phyloP scores from a whole-genome alignment of 495 filamentous ascomycete species.

The Durotheca rogersii region DNA sequence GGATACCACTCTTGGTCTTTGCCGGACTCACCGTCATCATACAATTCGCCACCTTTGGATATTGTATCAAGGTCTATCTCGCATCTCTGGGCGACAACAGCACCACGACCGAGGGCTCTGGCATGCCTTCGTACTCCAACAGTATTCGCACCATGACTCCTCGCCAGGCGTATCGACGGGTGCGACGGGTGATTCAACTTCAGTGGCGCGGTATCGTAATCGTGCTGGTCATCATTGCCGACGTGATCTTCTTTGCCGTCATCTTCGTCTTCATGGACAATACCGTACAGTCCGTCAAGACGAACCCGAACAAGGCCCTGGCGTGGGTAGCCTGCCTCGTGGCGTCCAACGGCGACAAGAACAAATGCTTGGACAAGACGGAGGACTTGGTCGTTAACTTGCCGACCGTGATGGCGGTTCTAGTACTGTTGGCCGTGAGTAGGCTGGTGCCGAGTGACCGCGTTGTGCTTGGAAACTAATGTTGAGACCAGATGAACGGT shows the following conservation, averaged over 20 bases:
- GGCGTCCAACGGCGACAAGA: conserved; percentile 58
- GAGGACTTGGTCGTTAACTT: conserved; percentile 64
- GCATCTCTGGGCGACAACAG: conserved; percentile 74
- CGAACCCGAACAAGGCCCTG: conserved; percentile 53
- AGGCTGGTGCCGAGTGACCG: neutral
- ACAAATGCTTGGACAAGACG: conserved; percentile 61
- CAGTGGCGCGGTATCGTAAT: conserved; percentile 92
- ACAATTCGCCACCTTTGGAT: conserved; percentile 82
- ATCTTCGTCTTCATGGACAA: conserved; percentile 85
- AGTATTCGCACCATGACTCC: conserved; percentile 84
- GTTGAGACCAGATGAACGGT: conserved; percentile 63
- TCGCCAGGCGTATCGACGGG: conserved; percentile 80
- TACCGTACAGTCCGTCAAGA: conserved; percentile 55
- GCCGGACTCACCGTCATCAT: conserved; percentile 74
- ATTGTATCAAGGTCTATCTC: conserved; percentile 94
- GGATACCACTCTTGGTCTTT: conserved; percentile 84
- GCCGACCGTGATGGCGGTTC: conserved; percentile 74
- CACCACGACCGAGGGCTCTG: conserved; percentile 67
- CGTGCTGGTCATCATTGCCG: conserved; percentile 80
- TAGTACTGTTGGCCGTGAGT: conserved; percentile 77
- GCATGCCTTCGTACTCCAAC: conserved; percentile 72
- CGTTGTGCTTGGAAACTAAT: conserved; percentile 31
- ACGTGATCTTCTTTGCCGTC: conserved; percentile 88
- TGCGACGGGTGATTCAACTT: conserved; percentile 81
- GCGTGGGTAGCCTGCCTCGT: conserved; percentile 74